A percentile compares a stretch with the other conserved stretches of the same genome.
These are phyloP conservation scores for Tetrastigma voinierianum DNA, from an alignment of 164 flowering plant species.

Conservation along the genomic window DNA sequence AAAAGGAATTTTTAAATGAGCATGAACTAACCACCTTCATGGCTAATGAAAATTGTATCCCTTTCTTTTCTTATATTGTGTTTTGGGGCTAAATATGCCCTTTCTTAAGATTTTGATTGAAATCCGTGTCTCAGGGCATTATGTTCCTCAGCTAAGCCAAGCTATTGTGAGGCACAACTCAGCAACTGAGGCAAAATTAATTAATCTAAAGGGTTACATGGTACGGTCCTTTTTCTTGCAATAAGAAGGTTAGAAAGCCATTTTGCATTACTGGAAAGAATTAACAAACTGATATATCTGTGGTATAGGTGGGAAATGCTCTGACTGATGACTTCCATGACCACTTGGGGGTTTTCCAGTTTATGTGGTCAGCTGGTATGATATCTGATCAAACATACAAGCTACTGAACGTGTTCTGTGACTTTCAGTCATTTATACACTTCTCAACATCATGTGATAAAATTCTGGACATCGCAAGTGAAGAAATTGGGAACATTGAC, in stretches of 20 bases:
- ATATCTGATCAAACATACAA: slow-evolving; percentile 84
- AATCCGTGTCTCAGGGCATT: slow-evolving; percentile 64
- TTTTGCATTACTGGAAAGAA: background rate
- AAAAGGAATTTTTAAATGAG: too few species aligned
- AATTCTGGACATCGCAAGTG: slow-evolving; percentile 52
- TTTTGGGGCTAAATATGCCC: background rate
- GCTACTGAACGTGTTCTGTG: slow-evolving; percentile 59
- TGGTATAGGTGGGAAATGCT: slow-evolving; percentile 93
- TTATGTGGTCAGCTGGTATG: slow-evolving; percentile 88
- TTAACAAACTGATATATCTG: slow-evolving; percentile 1
- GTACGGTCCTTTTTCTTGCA: slow-evolving; percentile 27
- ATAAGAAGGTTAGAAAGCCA: background rate
- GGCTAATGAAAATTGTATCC: too few species aligned
- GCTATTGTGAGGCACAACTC: slow-evolving; percentile 63
- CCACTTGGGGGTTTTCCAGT: slow-evolving; percentile 81
- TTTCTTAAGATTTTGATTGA: background rate
- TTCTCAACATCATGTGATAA: slow-evolving; percentile 56
- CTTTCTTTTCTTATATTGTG: too few species aligned
- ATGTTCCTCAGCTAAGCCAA: slow-evolving; percentile 95
- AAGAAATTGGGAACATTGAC: slow-evolving; percentile 86
- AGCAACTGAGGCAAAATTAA: slow-evolving; percentile 27
- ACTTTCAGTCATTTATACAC: slow-evolving; percentile 66
- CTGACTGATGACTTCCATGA: slow-evolving; percentile 82
- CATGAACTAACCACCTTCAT: too few species aligned
- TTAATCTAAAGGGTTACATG: slow-evolving; percentile 94